Base-by-base conservation (phyloP, 2,329 filamentous ascomycete species). In the Sporothrix inflata region DNA sequence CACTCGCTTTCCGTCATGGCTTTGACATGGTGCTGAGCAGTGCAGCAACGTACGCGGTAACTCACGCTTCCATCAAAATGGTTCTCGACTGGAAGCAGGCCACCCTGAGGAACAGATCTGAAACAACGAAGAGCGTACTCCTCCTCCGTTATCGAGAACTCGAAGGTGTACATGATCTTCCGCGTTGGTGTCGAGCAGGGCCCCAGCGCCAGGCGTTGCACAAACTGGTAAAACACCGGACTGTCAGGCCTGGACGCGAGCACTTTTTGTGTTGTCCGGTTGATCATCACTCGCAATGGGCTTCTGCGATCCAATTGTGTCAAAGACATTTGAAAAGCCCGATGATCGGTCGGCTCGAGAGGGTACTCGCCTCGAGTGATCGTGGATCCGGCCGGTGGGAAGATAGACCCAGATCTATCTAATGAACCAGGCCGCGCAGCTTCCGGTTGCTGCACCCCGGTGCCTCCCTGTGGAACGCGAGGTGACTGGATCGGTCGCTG, bases 21-120 rank as follows among this genome's bases (percentile, higher is more conserved):
- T 69, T 65, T 63, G 74, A 68, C 73, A 38, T 74, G 49, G 70
- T 68, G 66, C 78, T 76, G 42, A 2, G 60, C 65, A 16, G 47
- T 24, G 76, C 91, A 87, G 77, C 92, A 91, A 11, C 93, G 90
- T 27, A 97, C 77, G 19, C 94, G 91, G 77, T 91, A 90, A 47
- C 89, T 86, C 5, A 87, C 80, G 67, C 87, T 89, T 4, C 87
- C 87, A 73, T 88, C 82, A 21, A 79, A 80, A 70, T 84, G 84
- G 49, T 79, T 75, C 38, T 80, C 81, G 4, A 82, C 77, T 0
- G 81, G 76, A 82, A 84, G 34, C 66, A 74, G 71, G 79, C 81
- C 55, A 71, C 76, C 27, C 73, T 42, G 66, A 6, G 79, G 78
- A 55, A 79, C 74, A 2, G 82, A 79, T 49, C 75, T 34, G 12